These are phyloP conservation scores for Phycomyces nitens DNA, from an alignment of 192 early-diverging fungal genomes.

Conservation along the genomic window DNA sequence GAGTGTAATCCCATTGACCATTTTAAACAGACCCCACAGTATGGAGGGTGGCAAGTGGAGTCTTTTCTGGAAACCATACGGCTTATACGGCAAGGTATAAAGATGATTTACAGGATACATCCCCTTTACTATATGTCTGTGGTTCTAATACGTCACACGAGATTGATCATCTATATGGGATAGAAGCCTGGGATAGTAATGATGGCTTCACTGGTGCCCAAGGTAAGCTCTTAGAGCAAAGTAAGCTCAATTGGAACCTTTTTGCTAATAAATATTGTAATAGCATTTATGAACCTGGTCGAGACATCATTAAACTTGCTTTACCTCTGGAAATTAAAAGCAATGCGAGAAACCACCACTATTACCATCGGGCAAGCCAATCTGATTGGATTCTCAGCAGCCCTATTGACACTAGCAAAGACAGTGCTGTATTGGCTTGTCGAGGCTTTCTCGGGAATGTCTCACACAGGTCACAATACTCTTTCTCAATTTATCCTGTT, in stretches of 20 bases:
- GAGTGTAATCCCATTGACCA: background rate
- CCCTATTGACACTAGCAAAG: slow-evolving; percentile 29
- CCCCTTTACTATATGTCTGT: background rate
- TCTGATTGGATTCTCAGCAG: slow-evolving; percentile 27
- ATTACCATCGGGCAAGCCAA: slow-evolving; percentile 11
- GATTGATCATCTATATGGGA: slow-evolving; percentile 37
- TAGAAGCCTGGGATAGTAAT: slow-evolving; percentile 17
- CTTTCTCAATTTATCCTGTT: slow-evolving; percentile 8
- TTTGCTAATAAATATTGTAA: too few species aligned
- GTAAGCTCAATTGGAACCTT: too few species aligned
- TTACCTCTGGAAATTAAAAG: slow-evolving; percentile 13
- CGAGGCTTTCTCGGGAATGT: slow-evolving; percentile 27
- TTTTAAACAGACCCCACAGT: slow-evolving; percentile 16
- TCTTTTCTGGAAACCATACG: slow-evolving; percentile 33
- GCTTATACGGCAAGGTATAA: slow-evolving; percentile 32
- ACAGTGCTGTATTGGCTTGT: slow-evolving; percentile 33
- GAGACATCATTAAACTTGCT: slow-evolving; percentile 25
- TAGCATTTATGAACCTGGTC: slow-evolving; percentile 30
- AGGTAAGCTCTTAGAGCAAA: slow-evolving; percentile 12
- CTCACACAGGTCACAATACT: slow-evolving; percentile 27
- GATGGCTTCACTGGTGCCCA: slow-evolving; percentile 38
- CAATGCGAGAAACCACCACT: background rate
- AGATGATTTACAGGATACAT: too few species aligned
- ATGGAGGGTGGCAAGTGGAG: slow-evolving; percentile 31
- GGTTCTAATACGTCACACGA: background rate